Evolutionary conservation across 208 protist species (phyloP).

Genomic region (Wallacemonas sp.): DNA sequence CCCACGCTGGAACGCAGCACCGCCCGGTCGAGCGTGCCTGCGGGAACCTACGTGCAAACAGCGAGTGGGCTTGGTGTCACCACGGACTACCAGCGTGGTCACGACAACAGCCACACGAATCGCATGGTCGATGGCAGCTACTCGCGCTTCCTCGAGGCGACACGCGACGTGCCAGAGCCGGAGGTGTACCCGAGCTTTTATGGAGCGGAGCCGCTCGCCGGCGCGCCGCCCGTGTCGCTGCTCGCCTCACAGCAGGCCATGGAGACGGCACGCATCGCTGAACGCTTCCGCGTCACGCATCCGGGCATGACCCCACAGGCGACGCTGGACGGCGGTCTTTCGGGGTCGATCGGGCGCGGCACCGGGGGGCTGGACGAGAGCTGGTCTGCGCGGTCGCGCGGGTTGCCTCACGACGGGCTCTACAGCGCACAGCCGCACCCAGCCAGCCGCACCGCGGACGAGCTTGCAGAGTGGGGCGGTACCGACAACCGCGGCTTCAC

Average conservation of each 20-base stretch:
- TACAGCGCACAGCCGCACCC: background rate
- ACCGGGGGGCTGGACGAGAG: slow-evolving; percentile 1
- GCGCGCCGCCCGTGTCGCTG: slow-evolving; percentile 23
- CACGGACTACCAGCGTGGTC: slow-evolving; percentile 45
- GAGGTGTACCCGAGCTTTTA: slow-evolving; percentile 37
- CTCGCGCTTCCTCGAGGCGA: slow-evolving; percentile 64
- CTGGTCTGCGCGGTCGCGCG: slow-evolving; percentile 4
- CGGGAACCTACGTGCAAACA: background rate
- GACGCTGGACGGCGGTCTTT: background rate
- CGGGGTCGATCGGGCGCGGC: background rate
- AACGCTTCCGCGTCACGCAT: background rate
- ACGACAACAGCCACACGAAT: slow-evolving; percentile 74
- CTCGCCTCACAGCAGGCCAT: background rate
- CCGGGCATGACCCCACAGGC: background rate
- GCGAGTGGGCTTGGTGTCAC: slow-evolving; percentile 4
- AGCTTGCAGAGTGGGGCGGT: slow-evolving; percentile 6
- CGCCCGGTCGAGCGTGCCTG: background rate
- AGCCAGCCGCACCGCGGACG: slow-evolving; percentile 1
- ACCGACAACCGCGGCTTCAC: background rate
- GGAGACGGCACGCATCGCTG: slow-evolving; percentile 2
- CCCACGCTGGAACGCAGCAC: no score
- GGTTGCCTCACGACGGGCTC: background rate
- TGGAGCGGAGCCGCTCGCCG: slow-evolving; percentile 30
- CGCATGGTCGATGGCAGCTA: slow-evolving; percentile 68
- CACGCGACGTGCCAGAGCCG: slow-evolving; percentile 27